Percentiles rank a stretch among this genome's conserved stretches.
These are phyloP conservation scores for Penicillium desertorum DNA, from an alignment of 495 filamentous ascomycete species.

Conservation along the genomic window DNA sequence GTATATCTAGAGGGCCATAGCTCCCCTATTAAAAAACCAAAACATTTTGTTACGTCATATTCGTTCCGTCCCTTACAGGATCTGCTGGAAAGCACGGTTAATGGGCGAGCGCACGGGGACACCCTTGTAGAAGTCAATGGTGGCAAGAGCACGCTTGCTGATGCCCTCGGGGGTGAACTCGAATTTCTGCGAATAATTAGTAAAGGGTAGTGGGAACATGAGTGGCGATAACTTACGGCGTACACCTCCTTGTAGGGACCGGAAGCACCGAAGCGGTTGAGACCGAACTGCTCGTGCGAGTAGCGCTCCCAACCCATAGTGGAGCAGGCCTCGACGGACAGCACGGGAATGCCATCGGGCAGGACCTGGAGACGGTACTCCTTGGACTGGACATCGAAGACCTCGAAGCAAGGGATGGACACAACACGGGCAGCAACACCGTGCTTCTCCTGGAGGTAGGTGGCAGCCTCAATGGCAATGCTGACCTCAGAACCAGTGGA, in stretches of 20 bases:
- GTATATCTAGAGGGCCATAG: slow-evolving; percentile 25
- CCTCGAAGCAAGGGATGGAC: slow-evolving; percentile 95
- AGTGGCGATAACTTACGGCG: slow-evolving; percentile 58
- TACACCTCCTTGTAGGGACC: slow-evolving; percentile 98
- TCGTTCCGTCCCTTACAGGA: slow-evolving; percentile 37
- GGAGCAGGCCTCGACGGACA: slow-evolving; percentile 92
- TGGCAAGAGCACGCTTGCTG: slow-evolving; percentile 86
- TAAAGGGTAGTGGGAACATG: not conserved
- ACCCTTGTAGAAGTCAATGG: slow-evolving; percentile 96
- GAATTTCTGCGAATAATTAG: slow-evolving; percentile 70
- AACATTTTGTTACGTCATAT: slow-evolving; percentile 28
- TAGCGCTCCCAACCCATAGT: slow-evolving; percentile 98
- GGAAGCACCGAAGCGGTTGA: slow-evolving; percentile 96
- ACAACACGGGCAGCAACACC: slow-evolving; percentile 87
- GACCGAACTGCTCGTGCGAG: slow-evolving; percentile 97
- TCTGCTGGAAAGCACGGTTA: slow-evolving; percentile 72
- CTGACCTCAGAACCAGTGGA: slow-evolving; percentile 95
- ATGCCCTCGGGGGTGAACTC: slow-evolving; percentile 97
- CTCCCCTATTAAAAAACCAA: slow-evolving; percentile 29
- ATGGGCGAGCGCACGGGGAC: slow-evolving; percentile 85
- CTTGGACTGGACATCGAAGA: slow-evolving; percentile 93
- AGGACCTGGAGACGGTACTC: slow-evolving; percentile 88
- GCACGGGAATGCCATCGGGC: slow-evolving; percentile 88
- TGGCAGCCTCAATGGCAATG: slow-evolving; percentile 88
- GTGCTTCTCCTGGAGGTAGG: slow-evolving; percentile 87